Evolutionary conservation across 176 grass and related monocot genomes (phyloP).

Genomic region (Juncus inflexus): DNA sequence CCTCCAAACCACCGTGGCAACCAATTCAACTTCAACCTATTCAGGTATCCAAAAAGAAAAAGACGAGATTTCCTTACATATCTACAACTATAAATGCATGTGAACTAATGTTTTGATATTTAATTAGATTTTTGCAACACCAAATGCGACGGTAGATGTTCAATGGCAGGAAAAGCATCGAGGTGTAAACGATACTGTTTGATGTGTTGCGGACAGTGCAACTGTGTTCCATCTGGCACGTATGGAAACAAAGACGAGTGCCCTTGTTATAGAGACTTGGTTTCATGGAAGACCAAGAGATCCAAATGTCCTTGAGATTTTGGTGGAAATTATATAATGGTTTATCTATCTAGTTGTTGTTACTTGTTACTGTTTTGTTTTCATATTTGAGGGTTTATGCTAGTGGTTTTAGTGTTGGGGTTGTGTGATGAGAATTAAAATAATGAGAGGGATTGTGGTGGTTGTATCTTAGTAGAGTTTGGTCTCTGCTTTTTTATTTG

Average conservation of each 20-base stretch:
- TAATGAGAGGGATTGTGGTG: constrained; percentile 8
- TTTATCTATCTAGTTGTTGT: not conserved
- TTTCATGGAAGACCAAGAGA: constrained; percentile 36
- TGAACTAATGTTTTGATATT: not conserved
- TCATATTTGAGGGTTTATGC: not conserved
- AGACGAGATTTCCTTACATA: too few species aligned
- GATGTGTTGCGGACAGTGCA: constrained; percentile 67
- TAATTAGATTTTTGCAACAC: constrained; percentile 36
- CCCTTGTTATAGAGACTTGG: constrained; percentile 82
- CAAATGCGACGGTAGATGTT: constrained; percentile 63
- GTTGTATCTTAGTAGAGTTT: constrained; percentile 10
- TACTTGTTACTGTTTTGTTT: not conserved
- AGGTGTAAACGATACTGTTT: constrained; percentile 51
- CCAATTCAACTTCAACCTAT: not conserved
- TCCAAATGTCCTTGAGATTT: constrained; percentile 59
- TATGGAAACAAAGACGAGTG: constrained; percentile 75
- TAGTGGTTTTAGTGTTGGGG: constrained; percentile 13
- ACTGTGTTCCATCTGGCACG: constrained; percentile 70
- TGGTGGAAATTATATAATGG: too few species aligned
- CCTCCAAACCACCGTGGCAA: constrained; percentile 27
- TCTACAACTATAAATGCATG: too few species aligned
- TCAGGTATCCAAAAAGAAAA: constrained; percentile 26
- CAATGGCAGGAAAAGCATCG: constrained; percentile 36
- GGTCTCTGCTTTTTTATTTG: not conserved
- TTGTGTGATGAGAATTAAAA: not conserved